Evolutionary conservation across 1,284 basidiomycete genomes (phyloP).

Genomic region (Inonotus obliquus): DNA sequence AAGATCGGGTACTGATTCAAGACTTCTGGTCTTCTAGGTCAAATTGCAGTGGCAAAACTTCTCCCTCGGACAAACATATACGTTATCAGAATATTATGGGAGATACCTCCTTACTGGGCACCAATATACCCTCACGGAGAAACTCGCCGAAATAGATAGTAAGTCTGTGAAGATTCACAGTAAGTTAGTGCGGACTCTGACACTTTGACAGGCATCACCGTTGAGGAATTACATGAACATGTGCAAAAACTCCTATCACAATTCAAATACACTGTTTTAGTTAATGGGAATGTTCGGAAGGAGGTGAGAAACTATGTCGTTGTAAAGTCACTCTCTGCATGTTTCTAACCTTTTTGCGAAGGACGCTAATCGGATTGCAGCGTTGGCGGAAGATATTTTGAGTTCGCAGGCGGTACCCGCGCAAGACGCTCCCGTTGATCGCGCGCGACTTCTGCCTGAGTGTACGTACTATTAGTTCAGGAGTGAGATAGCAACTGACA

Average conservation of each 20-base stretch:
- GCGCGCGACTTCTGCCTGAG: conserved; percentile 64
- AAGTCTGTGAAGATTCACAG: conserved; percentile 29
- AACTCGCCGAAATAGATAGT: conserved; percentile 76
- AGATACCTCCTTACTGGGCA: conserved; percentile 67
- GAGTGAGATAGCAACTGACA: conserved; percentile 20
- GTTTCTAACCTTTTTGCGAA: conserved; percentile 26
- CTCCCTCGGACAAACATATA: conserved; percentile 80
- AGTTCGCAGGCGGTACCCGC: conserved; percentile 50
- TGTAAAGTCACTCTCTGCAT: conserved; percentile 16
- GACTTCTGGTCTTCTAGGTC: conserved; percentile 37
- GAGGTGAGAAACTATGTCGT: conserved; percentile 50
- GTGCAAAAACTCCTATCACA: conserved; percentile 59
- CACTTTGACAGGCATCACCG: conserved; percentile 51
- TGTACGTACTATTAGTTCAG: conserved; percentile 36
- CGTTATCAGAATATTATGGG: conserved; percentile 76
- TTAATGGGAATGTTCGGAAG: conserved; percentile 82
- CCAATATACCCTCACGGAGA: conserved; percentile 81
- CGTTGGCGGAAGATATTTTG: conserved; percentile 70
- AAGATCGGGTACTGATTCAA: not conserved
- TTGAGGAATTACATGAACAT: conserved; percentile 72
- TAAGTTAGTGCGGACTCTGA: not conserved
- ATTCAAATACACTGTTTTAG: conserved; percentile 73
- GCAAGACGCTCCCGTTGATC: conserved; percentile 50
- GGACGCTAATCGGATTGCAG: conserved; percentile 75
- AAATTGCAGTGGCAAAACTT: conserved; percentile 84